Conservation (phyloP, 2,329 filamentous ascomycete species). For the Fusarium domesticum region DNA sequence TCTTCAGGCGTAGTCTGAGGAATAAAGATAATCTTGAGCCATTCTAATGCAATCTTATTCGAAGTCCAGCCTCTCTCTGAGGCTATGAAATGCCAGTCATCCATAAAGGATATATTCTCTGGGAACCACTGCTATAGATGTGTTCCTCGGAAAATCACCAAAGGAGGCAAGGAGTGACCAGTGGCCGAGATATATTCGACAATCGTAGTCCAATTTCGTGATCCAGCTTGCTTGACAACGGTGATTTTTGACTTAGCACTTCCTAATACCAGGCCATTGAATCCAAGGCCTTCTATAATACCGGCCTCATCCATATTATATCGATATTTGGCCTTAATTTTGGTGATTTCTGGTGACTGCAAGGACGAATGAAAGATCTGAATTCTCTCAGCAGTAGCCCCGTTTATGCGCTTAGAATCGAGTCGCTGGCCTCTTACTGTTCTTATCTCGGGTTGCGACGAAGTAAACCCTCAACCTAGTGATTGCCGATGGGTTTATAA, state of each 20-base stretch:
- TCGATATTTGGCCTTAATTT: too few relatives aligned
- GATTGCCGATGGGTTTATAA: not conserved
- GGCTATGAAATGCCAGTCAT: constrained; percentile 8
- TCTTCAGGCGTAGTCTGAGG: constrained; percentile 1
- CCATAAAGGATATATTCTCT: constrained; percentile 7
- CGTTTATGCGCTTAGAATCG: too few relatives aligned
- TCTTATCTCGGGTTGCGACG: not conserved
- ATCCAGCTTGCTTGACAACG: not conserved
- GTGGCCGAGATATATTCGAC: constrained; percentile 7
- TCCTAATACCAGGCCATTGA: not conserved
- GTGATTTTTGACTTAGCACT: not conserved
- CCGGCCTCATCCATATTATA: too few relatives aligned
- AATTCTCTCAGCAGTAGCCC: too few relatives aligned
- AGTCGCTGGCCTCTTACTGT: not conserved
- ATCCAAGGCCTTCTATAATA: too few relatives aligned
- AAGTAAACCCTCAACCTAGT: not conserved
- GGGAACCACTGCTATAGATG: constrained; percentile 8
- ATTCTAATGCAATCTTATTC: constrained; percentile 6
- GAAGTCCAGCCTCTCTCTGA: constrained; percentile 6
- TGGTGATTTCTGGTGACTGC: too few relatives aligned
- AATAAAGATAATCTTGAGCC: constrained; percentile 2
- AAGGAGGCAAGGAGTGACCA: constrained; percentile 1
- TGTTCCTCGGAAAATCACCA: constrained; percentile 12
- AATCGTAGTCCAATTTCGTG: constrained; percentile 5
- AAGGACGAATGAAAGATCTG: too few relatives aligned